phyloP scores from a whole-genome alignment of 2,329 filamentous ascomycete species.

The Gremmenia infestans region DNA sequence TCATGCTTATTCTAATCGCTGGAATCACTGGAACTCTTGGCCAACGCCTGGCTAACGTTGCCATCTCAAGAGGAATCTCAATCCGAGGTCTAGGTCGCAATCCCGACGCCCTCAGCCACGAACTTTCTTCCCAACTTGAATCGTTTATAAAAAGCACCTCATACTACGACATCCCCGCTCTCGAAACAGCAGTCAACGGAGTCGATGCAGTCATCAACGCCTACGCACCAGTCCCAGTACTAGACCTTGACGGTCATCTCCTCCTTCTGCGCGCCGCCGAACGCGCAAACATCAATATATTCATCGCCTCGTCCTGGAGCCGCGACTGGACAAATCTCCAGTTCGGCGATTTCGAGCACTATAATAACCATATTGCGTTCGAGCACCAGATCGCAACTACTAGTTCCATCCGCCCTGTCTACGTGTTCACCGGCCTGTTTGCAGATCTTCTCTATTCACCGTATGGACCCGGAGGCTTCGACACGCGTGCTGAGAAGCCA shows the following conservation, averaged over 20 bases:
- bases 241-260: slow-evolving; percentile 33
- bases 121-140: not conserved
- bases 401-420: slow-evolving; percentile 28
- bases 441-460: not conserved
- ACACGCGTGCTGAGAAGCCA: not conserved
- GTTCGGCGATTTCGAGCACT: slow-evolving; percentile 31
- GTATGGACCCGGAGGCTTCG: not conserved
- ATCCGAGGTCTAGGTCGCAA: not conserved
- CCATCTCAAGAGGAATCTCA: not conserved
- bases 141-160: not conserved
- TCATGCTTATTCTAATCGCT: slow-evolving; percentile 11
- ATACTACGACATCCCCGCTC: slow-evolving; percentile 27
- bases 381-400: slow-evolving; percentile 28
- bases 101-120: not conserved
- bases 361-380: slow-evolving; percentile 34
- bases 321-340: slow-evolving; percentile 30
- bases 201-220: slow-evolving; percentile 35
- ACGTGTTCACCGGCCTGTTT: slow-evolving; percentile 29
- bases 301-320: slow-evolving; percentile 31
- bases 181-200: slow-evolving; percentile 31
- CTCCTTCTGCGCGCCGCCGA: slow-evolving; percentile 35
- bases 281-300: slow-evolving; percentile 31
- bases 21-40: not conserved
- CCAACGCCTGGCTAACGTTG: not conserved
- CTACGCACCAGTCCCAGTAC: slow-evolving; percentile 24